Evolutionary conservation across 2,329 filamentous ascomycete genomes (phyloP).

Genomic region (Botrytis pseudocinerea): DNA sequence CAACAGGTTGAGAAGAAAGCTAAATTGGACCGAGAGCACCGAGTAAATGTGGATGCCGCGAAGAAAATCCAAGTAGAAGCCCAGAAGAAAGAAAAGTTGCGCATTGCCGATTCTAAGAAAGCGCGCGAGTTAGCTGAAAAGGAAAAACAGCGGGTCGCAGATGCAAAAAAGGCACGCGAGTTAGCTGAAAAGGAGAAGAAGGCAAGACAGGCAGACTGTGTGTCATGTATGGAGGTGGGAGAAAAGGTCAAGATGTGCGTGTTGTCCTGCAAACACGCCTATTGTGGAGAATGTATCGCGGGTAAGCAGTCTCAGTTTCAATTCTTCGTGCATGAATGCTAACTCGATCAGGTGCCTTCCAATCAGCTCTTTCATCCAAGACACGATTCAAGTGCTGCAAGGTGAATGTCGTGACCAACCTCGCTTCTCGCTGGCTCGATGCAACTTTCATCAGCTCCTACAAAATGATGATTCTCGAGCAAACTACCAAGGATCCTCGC

Average conservation of each 20-base stretch:
- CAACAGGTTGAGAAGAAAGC: neutral
- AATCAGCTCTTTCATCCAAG: conserved; percentile 29
- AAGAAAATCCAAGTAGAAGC: conserved; percentile 7
- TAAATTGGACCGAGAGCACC: conserved; percentile 3
- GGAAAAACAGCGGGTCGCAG: conserved; percentile 9
- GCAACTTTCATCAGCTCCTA: conserved; percentile 30
- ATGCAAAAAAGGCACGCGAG: conserved; percentile 14
- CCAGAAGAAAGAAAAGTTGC: conserved; percentile 8
- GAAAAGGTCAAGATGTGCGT: conserved; percentile 26
- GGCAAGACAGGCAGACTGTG: conserved; percentile 26
- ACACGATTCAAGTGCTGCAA: conserved; percentile 31
- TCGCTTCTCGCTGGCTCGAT: conserved; percentile 20
- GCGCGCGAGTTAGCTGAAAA: neutral
- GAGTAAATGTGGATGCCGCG: neutral
- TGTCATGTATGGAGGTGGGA: conserved; percentile 30
- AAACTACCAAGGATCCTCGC: conserved; percentile 35
- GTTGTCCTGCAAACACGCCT: conserved; percentile 31
- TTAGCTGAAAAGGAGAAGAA: conserved; percentile 19
- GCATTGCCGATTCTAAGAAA: conserved; percentile 4
- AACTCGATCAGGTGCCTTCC: conserved; percentile 28
- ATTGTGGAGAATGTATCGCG: conserved; percentile 30
- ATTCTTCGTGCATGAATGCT: neutral
- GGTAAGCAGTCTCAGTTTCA: conserved; percentile 22
- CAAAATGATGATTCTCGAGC: conserved; percentile 33
- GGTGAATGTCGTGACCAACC: conserved; percentile 5